These are phyloP conservation scores for Chionographis japonica DNA, from an alignment of 106 monocot species.

Conservation along the genomic window DNA sequence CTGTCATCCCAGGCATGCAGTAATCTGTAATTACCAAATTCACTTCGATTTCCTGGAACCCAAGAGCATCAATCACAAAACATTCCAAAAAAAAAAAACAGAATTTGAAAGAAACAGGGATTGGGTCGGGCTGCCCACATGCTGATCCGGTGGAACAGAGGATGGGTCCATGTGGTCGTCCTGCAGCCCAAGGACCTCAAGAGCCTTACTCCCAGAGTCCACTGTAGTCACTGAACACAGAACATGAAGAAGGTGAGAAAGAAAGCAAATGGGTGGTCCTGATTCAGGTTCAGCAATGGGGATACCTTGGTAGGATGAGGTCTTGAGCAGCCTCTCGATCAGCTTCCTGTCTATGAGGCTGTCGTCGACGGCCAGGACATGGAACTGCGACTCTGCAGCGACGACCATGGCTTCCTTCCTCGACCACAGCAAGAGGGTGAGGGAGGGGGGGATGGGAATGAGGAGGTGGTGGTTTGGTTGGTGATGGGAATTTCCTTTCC, in stretches of 20 bases:
- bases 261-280: background rate
- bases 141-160: conserved; percentile 6
- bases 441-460: background rate
- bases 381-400: conserved; percentile 25
- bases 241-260: background rate
- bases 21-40: conserved; percentile 85
- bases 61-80: background rate
- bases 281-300: too few relatives aligned
- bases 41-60: conserved; percentile 63
- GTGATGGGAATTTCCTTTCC: background rate
- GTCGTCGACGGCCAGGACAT: conserved; percentile 79
- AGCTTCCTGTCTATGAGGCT: conserved; percentile 64
- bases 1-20: conserved; percentile 97
- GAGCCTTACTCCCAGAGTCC: conserved; percentile 56
- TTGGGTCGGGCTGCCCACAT: conserved; percentile 7
- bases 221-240: conserved; percentile 38
- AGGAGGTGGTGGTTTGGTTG: background rate
- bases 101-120: background rate
- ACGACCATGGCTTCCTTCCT: conserved; percentile 17
- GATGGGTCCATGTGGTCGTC: conserved; percentile 10
- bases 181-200: conserved; percentile 39
- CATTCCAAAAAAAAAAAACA: background rate
- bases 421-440: background rate
- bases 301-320: conserved; percentile 68
- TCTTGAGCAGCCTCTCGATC: conserved; percentile 64